Base-by-base conservation (phyloP, 2,329 filamentous ascomycete species). In the Aspergillus sp. region DNA sequence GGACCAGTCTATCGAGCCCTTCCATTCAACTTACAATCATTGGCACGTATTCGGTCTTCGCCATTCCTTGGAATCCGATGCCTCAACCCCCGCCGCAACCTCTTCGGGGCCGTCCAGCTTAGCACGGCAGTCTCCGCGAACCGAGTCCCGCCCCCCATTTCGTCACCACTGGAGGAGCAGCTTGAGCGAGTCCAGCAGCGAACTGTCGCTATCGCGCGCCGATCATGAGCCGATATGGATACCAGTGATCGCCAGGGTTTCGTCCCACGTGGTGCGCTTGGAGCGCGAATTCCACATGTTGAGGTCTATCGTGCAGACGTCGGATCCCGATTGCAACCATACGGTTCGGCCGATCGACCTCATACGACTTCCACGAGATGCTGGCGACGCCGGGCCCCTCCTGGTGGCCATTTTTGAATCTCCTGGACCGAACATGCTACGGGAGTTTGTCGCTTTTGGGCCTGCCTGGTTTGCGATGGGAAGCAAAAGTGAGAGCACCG, bases 271-370 rank as follows among this genome's bases (percentile, higher is more conserved):
- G 14, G 77, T 96, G 48, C 85, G 92, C 6, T 84, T 97, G 61
- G 92, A 97, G 76, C 81, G 92, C 56, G 88, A 93, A 52, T 97
- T 88, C 65, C 89, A 96, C 63, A 88, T 94, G 60, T 84, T 87
- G 65, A 90, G 88, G 71, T 84, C 79, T 54, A 78, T 96, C 45
- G 84, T 86, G 36, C 78, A 82, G 50, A 85, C 85, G 13, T 86
- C 85, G 21, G 90, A 95, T 66, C 87, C 87, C 1, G 76, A 86
- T 19, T 87, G 85, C 56, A 80, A 84, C 51, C 89, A 95, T 67
- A 92, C 94, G 54, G 83, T 90, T 36, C 87, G 85, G 53, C 91
- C 91, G 1, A 77, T 97, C 50, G 90, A 96, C 58, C 81, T 96
- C 40, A 78, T 93, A 51, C 82, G 88, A 23, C 75, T 97, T 5